Evolutionary conservation across 129 eudicot species (phyloP).

Genomic region (Artemisia argyi): DNA sequence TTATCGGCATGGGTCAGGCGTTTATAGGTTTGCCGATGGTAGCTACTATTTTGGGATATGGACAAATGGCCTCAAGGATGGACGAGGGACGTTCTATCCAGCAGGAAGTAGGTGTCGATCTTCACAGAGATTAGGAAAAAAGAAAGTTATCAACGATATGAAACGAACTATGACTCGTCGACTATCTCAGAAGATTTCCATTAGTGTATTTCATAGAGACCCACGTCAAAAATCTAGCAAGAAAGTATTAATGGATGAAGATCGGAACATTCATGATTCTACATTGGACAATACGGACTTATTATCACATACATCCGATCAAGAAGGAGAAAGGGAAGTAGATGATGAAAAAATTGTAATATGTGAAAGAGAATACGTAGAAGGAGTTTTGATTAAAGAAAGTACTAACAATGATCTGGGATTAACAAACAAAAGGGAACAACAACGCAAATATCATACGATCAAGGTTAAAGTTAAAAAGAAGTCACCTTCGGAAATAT

Average conservation of each 20-base stretch:
- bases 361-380: conserved; percentile 74
- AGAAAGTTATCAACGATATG: conserved; percentile 15
- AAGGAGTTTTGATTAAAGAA: conserved; percentile 77
- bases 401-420: conserved; percentile 40
- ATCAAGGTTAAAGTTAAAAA: conserved; percentile 49
- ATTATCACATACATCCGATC: conserved; percentile 23
- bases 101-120: conserved; percentile 52
- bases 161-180: conserved; percentile 42
- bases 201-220: conserved; percentile 26
- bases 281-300: conserved; percentile 20
- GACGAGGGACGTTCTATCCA: conserved; percentile 72
- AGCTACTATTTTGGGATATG: conserved; percentile 80
- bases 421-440: conserved; percentile 40
- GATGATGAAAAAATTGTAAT: conserved; percentile 40
- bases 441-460: conserved; percentile 40
- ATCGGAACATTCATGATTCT: conserved; percentile 31
- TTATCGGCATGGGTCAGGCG: conserved; percentile 71
- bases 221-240: conserved; percentile 44
- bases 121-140: conserved; percentile 24
- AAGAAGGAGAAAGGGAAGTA: conserved; percentile 39
- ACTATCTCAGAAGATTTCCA: conserved; percentile 46
- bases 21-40: conserved; percentile 73
- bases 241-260: conserved; percentile 39
- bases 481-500: conserved; percentile 47
- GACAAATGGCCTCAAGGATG: conserved; percentile 85